Evolutionary conservation across 1,284 basidiomycete genomes (phyloP).

Genomic region (Phylloporus sp.): DNA sequence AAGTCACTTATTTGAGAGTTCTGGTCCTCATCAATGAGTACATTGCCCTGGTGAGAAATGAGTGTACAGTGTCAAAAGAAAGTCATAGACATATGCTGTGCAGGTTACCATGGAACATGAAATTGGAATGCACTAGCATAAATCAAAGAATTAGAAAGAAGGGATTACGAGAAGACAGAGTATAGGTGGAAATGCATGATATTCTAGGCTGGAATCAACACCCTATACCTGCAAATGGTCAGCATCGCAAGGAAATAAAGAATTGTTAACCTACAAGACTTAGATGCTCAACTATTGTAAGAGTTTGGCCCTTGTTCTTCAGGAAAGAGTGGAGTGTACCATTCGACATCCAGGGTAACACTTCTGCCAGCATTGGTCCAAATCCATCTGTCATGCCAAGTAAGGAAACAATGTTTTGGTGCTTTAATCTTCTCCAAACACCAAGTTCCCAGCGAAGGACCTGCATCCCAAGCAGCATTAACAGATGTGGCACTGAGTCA

Average conservation of each 20-base stretch:
- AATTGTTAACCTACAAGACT: background rate
- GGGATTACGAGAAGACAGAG: rapidly evolving
- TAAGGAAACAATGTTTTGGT: no score
- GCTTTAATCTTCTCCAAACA: no score
- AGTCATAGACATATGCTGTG: background rate
- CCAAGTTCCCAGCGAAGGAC: no score
- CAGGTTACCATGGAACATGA: slow-evolving; percentile 11
- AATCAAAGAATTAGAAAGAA: background rate
- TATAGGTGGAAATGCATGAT: background rate
- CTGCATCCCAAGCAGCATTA: no score
- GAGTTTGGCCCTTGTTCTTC: no score
- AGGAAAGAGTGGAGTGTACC: no score
- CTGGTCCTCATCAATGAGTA: slow-evolving; percentile 13
- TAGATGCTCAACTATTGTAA: background rate
- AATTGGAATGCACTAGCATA: slow-evolving; percentile 14
- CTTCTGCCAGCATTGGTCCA: no score
- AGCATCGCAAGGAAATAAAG: background rate
- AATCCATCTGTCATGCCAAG: no score
- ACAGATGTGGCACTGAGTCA: no score
- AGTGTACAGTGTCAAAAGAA: background rate
- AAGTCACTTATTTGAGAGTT: slow-evolving; percentile 14
- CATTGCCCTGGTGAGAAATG: background rate
- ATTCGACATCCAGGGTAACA: no score
- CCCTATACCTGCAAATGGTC: background rate
- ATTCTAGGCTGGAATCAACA: slow-evolving; percentile 8